Conservation (phyloP, 31 red algal genomes). For the Endocladia muricata region DNA sequence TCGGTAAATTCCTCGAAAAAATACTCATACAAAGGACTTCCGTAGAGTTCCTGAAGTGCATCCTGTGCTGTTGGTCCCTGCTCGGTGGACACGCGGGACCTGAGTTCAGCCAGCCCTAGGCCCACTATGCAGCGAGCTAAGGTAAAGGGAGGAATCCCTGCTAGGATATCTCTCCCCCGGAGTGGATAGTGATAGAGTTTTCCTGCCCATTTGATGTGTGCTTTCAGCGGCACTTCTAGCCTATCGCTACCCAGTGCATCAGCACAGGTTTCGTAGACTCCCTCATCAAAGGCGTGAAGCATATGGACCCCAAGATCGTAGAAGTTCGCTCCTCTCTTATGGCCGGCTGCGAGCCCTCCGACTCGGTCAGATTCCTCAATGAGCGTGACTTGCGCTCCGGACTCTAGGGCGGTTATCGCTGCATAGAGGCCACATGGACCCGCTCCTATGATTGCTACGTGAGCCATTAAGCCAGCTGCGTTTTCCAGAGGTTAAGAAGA, state of each 20-base stretch:
- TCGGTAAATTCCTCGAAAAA: too few relatives aligned
- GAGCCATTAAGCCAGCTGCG: background rate
- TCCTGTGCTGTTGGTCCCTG: too few relatives aligned
- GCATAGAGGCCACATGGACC: slow-evolving; percentile 3
- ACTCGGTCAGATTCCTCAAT: background rate
- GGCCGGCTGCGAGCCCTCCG: slow-evolving; percentile 1
- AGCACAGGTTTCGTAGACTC: background rate
- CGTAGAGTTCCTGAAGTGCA: too few relatives aligned
- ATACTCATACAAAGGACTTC: too few relatives aligned
- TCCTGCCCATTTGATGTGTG: slow-evolving; percentile 1
- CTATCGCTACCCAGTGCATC: background rate
- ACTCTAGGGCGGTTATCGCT: background rate
- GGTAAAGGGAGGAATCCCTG: too few relatives aligned
- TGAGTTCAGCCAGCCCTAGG: too few relatives aligned
- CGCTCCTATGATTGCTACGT: background rate
- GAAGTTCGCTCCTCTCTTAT: background rate
- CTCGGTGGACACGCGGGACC: too few relatives aligned
- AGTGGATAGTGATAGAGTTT: background rate
- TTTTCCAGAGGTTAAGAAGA: too few relatives aligned
- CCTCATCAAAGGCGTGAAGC: slow-evolving; percentile 3
- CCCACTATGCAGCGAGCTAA: too few relatives aligned
- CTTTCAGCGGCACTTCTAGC: background rate
- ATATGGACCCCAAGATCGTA: slow-evolving; percentile 5
- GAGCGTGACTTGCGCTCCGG: background rate
- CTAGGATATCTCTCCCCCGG: background rate